A percentile compares a stretch with the other conserved stretches of the same genome.
Evolutionary conservation across 1,284 basidiomycete species (phyloP).

Genomic region (Marasmius oreades): DNA sequence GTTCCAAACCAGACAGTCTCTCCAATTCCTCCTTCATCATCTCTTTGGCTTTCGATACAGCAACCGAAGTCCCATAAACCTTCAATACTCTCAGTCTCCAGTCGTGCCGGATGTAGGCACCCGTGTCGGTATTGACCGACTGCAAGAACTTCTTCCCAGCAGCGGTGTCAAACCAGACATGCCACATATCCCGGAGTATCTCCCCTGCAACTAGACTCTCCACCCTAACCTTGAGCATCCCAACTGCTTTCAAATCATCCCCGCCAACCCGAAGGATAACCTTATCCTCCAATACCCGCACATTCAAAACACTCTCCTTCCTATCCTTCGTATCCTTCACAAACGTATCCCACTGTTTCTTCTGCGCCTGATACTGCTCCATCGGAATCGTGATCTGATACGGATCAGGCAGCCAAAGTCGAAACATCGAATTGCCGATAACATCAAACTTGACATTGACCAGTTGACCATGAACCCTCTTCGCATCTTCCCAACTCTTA

Average conservation of each 20-base stretch:
- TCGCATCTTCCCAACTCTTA: constrained; percentile 42
- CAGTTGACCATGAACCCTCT: constrained; percentile 30
- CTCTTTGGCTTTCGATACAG: constrained; percentile 34
- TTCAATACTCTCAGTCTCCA: constrained; percentile 36
- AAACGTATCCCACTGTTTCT: constrained; percentile 41
- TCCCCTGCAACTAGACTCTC: constrained; percentile 49
- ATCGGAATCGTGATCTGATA: constrained; percentile 42
- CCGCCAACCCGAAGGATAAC: constrained; percentile 35
- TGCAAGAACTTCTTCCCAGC: constrained; percentile 30
- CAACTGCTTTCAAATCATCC: constrained; percentile 44
- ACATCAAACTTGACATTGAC: constrained; percentile 22
- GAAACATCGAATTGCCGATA: constrained; percentile 27
- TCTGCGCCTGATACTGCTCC: constrained; percentile 49
- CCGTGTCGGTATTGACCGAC: constrained; percentile 32
- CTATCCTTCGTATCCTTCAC: constrained; percentile 13
- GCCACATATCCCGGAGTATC: constrained; percentile 43
- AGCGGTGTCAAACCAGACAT: constrained; percentile 34
- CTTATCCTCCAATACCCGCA: constrained; percentile 4
- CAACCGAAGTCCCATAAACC: constrained; percentile 35
- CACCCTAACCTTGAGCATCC: constrained; percentile 53
- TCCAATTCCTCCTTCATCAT: constrained; percentile 40
- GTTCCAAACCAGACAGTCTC: constrained; percentile 37
- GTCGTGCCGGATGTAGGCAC: constrained; percentile 40
- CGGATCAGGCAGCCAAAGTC: constrained; percentile 38
- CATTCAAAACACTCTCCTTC: constrained; percentile 6